Evolutionary conservation across 2,329 filamentous ascomycete genomes (phyloP).

Genomic region (Hypoxylon sp.): DNA sequence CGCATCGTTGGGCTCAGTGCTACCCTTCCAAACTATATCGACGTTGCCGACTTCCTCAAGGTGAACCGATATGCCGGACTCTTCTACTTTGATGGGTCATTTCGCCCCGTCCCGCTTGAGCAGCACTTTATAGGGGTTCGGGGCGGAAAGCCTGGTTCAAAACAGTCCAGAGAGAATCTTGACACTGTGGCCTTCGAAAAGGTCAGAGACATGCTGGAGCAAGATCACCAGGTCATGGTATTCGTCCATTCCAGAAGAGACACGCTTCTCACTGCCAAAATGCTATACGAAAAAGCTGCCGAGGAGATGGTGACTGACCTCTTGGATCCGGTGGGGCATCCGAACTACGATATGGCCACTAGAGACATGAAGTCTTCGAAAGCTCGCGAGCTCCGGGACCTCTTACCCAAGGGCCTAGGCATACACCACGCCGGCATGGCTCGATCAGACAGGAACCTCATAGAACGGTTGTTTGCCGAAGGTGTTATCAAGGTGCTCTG

Average conservation of each 20-base stretch:
- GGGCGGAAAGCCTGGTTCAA: constrained; percentile 84
- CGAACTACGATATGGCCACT: constrained; percentile 79
- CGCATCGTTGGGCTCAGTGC: constrained; percentile 95
- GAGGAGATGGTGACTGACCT: constrained; percentile 82
- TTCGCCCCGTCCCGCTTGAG: constrained; percentile 93
- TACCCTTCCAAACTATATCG: constrained; percentile 93
- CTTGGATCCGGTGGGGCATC: constrained; percentile 81
- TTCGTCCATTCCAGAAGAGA: constrained; percentile 98
- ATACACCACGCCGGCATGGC: constrained; percentile 98
- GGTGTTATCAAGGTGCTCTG: constrained; percentile 97
- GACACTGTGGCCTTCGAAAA: constrained; percentile 92
- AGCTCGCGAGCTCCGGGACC: constrained; percentile 85
- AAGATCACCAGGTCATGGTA: constrained; percentile 98
- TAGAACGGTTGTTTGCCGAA: constrained; percentile 88
- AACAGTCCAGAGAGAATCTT: constrained; percentile 85
- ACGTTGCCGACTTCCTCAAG: constrained; percentile 95
- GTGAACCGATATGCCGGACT: constrained; percentile 92
- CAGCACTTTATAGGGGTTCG: constrained; percentile 98
- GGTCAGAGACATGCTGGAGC: constrained; percentile 88
- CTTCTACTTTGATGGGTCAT: constrained; percentile 97
- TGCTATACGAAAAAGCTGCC: constrained; percentile 83
- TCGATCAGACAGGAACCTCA: constrained; percentile 90
- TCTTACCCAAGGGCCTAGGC: constrained; percentile 89
- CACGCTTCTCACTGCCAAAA: constrained; percentile 86
- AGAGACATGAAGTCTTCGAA: constrained; percentile 86